Evolutionary conservation across 495 filamentous ascomycete genomes (phyloP).

Genomic region (Xylaria longipes): DNA sequence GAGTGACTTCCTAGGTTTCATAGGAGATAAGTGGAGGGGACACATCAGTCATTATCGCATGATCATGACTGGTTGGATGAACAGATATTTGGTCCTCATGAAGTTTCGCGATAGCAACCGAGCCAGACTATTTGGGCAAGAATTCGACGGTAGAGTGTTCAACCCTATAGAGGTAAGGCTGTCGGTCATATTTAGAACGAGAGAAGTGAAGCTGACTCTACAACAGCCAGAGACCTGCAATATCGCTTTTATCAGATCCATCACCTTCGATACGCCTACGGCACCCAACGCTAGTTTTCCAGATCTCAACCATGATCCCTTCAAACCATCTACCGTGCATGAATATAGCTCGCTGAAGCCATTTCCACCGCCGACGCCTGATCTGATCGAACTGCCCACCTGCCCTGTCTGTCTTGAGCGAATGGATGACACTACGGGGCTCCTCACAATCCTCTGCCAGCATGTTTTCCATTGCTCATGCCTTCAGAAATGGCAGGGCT

Average conservation of each 20-base stretch:
- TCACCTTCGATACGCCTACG: constrained; percentile 63
- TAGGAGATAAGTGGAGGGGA: constrained; percentile 87
- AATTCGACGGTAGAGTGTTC: constrained; percentile 95
- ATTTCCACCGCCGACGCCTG: constrained; percentile 87
- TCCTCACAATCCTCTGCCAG: constrained; percentile 95
- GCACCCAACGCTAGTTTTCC: constrained; percentile 57
- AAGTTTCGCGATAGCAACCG: constrained; percentile 81
- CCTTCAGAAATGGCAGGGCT: constrained; percentile 93
- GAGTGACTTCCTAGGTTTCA: constrained; percentile 88
- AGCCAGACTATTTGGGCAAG: constrained; percentile 79
- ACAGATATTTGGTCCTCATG: constrained; percentile 96
- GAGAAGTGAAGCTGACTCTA: not conserved
- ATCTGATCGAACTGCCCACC: constrained; percentile 89
- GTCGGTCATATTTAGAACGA: not conserved
- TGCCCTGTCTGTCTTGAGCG: constrained; percentile 96
- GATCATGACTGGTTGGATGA: constrained; percentile 86
- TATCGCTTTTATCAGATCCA: constrained; percentile 92
- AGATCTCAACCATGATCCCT: constrained; percentile 68
- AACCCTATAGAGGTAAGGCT: constrained; percentile 88
- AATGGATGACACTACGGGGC: constrained; percentile 95
- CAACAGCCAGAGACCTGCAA: constrained; percentile 92
- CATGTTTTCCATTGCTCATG: constrained; percentile 98
- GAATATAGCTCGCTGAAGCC: constrained; percentile 73
- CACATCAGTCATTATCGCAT: constrained; percentile 94
- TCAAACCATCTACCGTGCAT: constrained; percentile 61